These are phyloP conservation scores for Suillus sp. DNA, from an alignment of 768 basidiomycete species.

Conservation along the genomic window DNA sequence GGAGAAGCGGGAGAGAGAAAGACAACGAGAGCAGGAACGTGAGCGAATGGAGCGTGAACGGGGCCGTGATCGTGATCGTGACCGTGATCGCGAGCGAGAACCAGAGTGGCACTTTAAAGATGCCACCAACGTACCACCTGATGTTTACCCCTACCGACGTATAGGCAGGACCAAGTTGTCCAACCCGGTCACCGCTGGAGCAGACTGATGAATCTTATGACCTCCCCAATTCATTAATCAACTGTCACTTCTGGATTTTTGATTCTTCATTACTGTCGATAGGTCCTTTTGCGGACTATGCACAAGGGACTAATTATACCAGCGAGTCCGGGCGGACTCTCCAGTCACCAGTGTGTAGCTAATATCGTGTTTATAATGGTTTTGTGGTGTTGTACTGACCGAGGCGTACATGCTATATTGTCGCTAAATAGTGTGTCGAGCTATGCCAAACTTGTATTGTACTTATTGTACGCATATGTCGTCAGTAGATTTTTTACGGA, in stretches of 20 bases:
- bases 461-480: background rate
- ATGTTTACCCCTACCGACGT: constrained; percentile 23
- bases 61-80: constrained; percentile 17
- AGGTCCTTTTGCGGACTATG: background rate
- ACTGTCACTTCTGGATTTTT: constrained; percentile 6
- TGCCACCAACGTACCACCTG: constrained; percentile 27
- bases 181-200: constrained; percentile 20
- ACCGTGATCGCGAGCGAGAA: constrained; percentile 26
- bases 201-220: constrained; percentile 4
- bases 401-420: constrained; percentile 1
- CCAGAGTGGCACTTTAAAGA: constrained; percentile 25
- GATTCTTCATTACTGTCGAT: background rate
- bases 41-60: constrained; percentile 27
- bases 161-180: constrained; percentile 19
- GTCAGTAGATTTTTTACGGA: background rate
- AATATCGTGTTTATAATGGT: constrained; percentile 2
- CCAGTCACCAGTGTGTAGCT: background rate
- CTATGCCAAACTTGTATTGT: constrained; percentile 9
- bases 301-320: background rate
- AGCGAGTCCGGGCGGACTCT: background rate
- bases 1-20: constrained; percentile 39
- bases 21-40: constrained; percentile 32
- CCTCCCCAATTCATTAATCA: background rate
- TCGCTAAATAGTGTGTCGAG: background rate
- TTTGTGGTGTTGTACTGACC: constrained; percentile 1